Evolutionary conservation across 208 protist species (phyloP).

Genomic region (Acanthamoeba sp.): DNA sequence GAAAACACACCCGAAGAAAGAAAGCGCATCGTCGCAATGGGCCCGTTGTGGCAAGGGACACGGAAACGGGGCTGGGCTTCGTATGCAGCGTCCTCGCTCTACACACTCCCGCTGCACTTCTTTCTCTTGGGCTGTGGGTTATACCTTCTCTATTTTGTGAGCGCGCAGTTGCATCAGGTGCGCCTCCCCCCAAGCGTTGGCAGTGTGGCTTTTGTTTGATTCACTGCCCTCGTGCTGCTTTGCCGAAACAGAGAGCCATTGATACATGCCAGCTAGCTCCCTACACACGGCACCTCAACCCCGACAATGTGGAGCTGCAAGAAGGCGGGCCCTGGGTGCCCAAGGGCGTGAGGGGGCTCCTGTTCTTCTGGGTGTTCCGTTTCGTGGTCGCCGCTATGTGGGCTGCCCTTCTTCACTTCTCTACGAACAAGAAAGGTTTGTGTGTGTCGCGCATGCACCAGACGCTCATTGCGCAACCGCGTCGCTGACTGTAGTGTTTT

Average conservation of each 20-base stretch:
- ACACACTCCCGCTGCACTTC: neutral
- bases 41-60: neutral
- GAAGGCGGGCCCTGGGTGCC: conserved; percentile 37
- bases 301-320: conserved; percentile 39
- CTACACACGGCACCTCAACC: conserved; percentile 40
- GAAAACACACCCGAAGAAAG: no score
- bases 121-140: neutral
- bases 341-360: neutral
- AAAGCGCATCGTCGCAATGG: conserved; percentile 18
- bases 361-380: conserved; percentile 57
- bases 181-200: neutral
- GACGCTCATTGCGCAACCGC: no score
- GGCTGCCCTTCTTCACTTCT: conserved; percentile 14
- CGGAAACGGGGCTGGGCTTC: neutral
- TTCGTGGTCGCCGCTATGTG: neutral
- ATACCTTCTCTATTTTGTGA: neutral
- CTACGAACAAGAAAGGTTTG: conserved; percentile 15
- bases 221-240: neutral
- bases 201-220: neutral
- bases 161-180: conserved; percentile 35
- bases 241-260: conserved; percentile 5
- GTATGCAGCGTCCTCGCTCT: neutral
- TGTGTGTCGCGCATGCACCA: neutral
- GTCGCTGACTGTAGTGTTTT: neutral
- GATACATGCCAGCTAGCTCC: conserved; percentile 57